Base-by-base conservation (phyloP, 106 monocot species). In the Cymbidium sinense region DNA sequence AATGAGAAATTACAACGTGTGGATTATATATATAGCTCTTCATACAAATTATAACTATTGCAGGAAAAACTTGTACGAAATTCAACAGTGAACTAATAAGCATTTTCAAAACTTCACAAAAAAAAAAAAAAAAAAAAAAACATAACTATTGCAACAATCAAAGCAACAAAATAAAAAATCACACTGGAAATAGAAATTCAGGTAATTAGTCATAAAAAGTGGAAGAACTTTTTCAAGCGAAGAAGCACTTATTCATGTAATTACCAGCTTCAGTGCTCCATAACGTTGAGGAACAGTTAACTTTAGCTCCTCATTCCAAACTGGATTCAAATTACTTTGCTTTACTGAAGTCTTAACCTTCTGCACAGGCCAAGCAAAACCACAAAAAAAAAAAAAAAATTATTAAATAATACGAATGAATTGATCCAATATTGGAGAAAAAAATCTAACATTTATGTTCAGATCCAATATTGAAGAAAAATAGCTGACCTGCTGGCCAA, bases 271-370 rank as follows among this genome's bases (percentile, higher is more conserved):
- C 34, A 95, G 67, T 74, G 94, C 83, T 4, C 89, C 89, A 81
- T 71, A 89, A 70, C 44, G 43, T 65, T 83, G 83, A 79, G 91
- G 89, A 78, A 95, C 86, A 7, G 81, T 83, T 44, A 94, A 75
- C 70, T 81, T 85, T 31, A 94, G 86, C 83, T 84, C 90, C 73
- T 95, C 91, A 75, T 95, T 91, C 94, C 94, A 95, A 62, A 91
- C 78, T 10, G 94, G 94, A 70, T 95, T 95, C 73, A 95, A 73
- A 84, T 95, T 91, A 33, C 89, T 86, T 64, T 89, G 83, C 20
- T 81, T 89, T 17, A 95, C 87, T 25, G 79, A 51, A 33, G 94
- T 95, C 62, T 83, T 81, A 21, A 79, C 86, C 73, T 43, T 95
- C 94, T 95, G 87, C 75, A 82, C 43, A 36, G 21, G 18, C 34